A percentile compares a stretch with the other conserved stretches of the same genome.
These are phyloP conservation scores for Fusarium protoensiforme DNA, from an alignment of 2,329 filamentous ascomycete genomes.

Conservation along the genomic window DNA sequence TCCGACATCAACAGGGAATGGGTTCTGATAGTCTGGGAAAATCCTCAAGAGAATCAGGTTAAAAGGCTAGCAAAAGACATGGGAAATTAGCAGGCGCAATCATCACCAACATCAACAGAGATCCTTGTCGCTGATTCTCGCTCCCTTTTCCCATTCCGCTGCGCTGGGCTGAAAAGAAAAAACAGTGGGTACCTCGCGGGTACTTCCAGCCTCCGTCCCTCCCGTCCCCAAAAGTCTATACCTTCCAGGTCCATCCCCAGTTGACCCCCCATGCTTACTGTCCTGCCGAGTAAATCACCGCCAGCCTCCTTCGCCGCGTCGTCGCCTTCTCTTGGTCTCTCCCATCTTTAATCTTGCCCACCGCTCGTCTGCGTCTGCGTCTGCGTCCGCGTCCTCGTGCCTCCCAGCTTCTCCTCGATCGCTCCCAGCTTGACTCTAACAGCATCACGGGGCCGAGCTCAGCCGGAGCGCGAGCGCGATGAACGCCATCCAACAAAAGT, in stretches of 20 bases:
- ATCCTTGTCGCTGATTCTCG: constrained; percentile 26
- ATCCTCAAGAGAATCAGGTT: not conserved
- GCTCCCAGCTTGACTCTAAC: not conserved
- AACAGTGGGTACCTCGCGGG: constrained; percentile 22
- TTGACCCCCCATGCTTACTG: constrained; percentile 18
- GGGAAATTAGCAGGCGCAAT: not conserved
- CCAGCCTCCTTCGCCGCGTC: constrained; percentile 32
- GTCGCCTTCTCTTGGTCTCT: constrained; percentile 1
- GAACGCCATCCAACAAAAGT: constrained; percentile 74
- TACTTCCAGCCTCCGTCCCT: constrained; percentile 32
- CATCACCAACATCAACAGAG: not conserved
- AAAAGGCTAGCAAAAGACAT: not conserved
- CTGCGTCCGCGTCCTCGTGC: not conserved
- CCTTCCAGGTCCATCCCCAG: constrained; percentile 21
- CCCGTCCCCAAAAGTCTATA: constrained; percentile 28
- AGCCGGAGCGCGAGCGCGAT: constrained; percentile 52
- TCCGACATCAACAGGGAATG: not conserved
- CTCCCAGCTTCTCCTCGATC: not conserved
- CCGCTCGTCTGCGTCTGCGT: not conserved
- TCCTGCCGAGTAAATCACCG: constrained; percentile 25
- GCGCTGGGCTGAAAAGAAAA: constrained; percentile 8
- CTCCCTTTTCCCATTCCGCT: constrained; percentile 27
- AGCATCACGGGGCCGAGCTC: constrained; percentile 26
- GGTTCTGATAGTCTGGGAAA: not conserved
- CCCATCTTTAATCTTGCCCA: constrained; percentile 2